Conservation (phyloP, 2,329 filamentous ascomycete species). For the Aspergillus floridensis region DNA sequence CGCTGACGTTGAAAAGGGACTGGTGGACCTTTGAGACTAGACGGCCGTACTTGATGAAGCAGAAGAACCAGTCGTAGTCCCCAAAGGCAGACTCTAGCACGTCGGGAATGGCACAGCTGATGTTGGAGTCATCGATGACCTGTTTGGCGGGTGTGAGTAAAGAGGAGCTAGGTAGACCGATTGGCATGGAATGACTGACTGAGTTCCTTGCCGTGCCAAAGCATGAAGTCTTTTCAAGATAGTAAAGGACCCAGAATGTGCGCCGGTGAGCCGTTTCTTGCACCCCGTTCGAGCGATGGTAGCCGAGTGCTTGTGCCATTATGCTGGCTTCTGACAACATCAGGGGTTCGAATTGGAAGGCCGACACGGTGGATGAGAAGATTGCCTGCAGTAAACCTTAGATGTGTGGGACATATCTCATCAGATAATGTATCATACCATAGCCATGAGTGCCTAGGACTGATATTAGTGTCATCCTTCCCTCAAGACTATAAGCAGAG, state of each 20-base stretch:
- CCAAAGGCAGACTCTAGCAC: conserved; percentile 32
- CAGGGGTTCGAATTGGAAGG: conserved; percentile 34
- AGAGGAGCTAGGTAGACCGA: neutral
- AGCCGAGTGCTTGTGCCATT: conserved; percentile 33
- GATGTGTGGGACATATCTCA: neutral
- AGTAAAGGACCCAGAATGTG: conserved; percentile 44
- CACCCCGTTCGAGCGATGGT: conserved; percentile 24
- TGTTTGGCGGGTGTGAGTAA: conserved; percentile 7
- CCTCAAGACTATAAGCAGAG: neutral
- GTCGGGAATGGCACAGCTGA: conserved; percentile 36
- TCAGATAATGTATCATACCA: conserved; percentile 12
- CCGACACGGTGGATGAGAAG: conserved; percentile 37
- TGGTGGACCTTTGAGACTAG: conserved; percentile 35
- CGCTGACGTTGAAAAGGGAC: conserved; percentile 36
- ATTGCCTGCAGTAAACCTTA: conserved; percentile 28
- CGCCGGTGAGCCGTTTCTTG: conserved; percentile 18
- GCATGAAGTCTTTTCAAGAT: conserved; percentile 38
- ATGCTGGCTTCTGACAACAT: conserved; percentile 36
- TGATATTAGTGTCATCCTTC: too few relatives aligned
- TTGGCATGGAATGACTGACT: conserved; percentile 21
- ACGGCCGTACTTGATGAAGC: conserved; percentile 31
- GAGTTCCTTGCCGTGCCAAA: conserved; percentile 34
- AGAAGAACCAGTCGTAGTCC: conserved; percentile 38
- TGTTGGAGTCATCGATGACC: conserved; percentile 38
- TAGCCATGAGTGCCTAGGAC: conserved; percentile 24